A percentile compares a stretch with the other conserved stretches of the same genome.
These are phyloP conservation scores for Solanum hybrid DNA, from an alignment of 305 asterid genomes.

Conservation along the genomic window DNA sequence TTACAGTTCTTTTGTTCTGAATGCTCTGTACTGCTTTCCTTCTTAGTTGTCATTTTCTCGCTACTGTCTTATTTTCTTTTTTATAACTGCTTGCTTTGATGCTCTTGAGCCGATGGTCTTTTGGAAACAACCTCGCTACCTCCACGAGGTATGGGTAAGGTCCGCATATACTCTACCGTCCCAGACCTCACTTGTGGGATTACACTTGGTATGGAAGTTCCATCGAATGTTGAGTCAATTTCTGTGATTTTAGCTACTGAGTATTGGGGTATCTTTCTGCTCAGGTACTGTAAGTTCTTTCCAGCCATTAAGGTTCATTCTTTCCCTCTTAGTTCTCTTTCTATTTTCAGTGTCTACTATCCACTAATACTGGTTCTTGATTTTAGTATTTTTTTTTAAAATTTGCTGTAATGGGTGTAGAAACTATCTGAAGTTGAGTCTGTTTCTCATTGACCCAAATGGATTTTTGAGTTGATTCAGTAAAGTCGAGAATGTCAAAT, in stretches of 20 bases:
- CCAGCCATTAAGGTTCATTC: background rate
- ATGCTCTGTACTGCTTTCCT: background rate
- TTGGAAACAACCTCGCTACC: background rate
- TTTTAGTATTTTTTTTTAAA: background rate
- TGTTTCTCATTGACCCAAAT: background rate
- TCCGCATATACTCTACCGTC: background rate
- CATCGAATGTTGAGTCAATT: background rate
- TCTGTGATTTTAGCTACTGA: background rate
- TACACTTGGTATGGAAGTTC: background rate
- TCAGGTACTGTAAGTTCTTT: background rate
- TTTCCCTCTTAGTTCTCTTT: background rate
- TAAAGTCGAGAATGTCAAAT: slow-evolving; percentile 73
- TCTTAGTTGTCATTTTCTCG: background rate
- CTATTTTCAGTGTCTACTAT: background rate
- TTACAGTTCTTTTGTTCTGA: background rate
- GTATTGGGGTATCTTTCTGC: background rate
- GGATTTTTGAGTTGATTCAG: background rate
- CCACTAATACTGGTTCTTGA: background rate
- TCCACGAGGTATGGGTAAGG: background rate
- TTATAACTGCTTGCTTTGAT: background rate
- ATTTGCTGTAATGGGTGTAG: background rate
- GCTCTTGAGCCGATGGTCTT: background rate
- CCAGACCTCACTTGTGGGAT: background rate
- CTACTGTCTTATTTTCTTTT: background rate
- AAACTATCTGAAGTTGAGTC: background rate